Evolutionary conservation across 164 flowering plant genomes (phyloP).

Genomic region (Santalum album): DNA sequence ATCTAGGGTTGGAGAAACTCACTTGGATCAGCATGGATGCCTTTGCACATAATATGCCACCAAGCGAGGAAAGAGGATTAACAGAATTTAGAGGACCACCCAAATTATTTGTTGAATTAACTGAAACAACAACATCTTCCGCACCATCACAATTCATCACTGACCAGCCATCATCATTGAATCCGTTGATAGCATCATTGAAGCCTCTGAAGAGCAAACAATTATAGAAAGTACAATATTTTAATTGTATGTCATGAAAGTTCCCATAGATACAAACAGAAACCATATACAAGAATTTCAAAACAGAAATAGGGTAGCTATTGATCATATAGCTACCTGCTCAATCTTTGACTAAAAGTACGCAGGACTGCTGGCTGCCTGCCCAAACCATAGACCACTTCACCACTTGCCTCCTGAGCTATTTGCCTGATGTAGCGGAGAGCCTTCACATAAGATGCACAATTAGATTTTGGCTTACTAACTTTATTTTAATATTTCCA

Average conservation of each 20-base stretch:
- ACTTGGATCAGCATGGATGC: slow-evolving; percentile 96
- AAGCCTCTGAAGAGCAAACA: slow-evolving; percentile 52
- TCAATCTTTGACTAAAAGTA: slow-evolving; percentile 84
- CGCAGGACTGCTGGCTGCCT: slow-evolving; percentile 95
- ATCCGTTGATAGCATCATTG: slow-evolving; percentile 87
- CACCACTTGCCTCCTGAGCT: slow-evolving; percentile 90
- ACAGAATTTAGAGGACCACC: slow-evolving; percentile 25
- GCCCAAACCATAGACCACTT: slow-evolving; percentile 76
- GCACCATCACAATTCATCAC: slow-evolving; percentile 59
- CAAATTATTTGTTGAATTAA: slow-evolving; percentile 58
- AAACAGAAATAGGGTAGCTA: too few relatives aligned
- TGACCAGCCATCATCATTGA: slow-evolving; percentile 92
- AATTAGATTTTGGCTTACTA: not conserved
- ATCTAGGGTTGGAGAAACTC: slow-evolving; percentile 14
- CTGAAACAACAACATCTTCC: slow-evolving; percentile 70
- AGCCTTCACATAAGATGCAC: slow-evolving; percentile 39
- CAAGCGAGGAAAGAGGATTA: slow-evolving; percentile 39
- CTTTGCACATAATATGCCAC: slow-evolving; percentile 88
- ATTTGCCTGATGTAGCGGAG: slow-evolving; percentile 75
- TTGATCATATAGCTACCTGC: slow-evolving; percentile 41
- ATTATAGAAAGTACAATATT: not conserved
- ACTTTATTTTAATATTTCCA: too few relatives aligned
- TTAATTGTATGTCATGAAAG: not conserved
- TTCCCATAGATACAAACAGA: too few relatives aligned
- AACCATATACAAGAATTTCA: not conserved